phyloP scores from a whole-genome alignment of 148 eudicot species.

The Suaeda aralocaspica region DNA sequence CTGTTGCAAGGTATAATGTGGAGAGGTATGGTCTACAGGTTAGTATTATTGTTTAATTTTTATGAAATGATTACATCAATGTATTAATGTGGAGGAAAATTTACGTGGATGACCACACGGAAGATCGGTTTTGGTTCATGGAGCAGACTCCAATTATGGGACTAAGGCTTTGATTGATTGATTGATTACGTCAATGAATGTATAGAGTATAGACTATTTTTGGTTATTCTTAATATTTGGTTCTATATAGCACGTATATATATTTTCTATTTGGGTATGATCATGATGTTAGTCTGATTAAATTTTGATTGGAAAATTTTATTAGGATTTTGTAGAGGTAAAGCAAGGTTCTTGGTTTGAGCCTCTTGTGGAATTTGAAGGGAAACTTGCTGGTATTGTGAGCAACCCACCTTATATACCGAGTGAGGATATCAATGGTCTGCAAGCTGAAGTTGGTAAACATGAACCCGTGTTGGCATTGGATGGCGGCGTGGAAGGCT shows the following conservation, averaged over 20 bases:
- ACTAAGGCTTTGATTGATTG: too few relatives aligned
- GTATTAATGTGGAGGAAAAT: too few relatives aligned
- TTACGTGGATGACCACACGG: too few relatives aligned
- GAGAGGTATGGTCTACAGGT: slow-evolving; percentile 90
- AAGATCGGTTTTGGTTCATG: too few relatives aligned
- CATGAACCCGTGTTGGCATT: slow-evolving; percentile 88
- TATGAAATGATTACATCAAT: neutral
- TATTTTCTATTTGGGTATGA: neutral
- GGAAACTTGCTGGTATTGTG: slow-evolving; percentile 68
- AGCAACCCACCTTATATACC: slow-evolving; percentile 98
- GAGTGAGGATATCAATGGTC: slow-evolving; percentile 55
- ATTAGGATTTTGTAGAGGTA: slow-evolving; percentile 53
- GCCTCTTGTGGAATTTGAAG: slow-evolving; percentile 58
- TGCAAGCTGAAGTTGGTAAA: slow-evolving; percentile 84
- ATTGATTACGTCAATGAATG: neutral
- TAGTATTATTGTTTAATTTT: slow-evolving; percentile 25
- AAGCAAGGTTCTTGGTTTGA: slow-evolving; percentile 89
- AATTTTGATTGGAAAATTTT: neutral
- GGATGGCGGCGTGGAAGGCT: slow-evolving; percentile 76
- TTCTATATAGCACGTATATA: neutral
- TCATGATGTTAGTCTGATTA: neutral
- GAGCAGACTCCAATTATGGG: too few relatives aligned
- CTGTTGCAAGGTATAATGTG: slow-evolving; percentile 72
- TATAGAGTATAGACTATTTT: too few relatives aligned
- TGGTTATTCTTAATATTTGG: neutral